Base-by-base conservation (phyloP, 106 monocot genomes). In the Allium sativum region DNA sequence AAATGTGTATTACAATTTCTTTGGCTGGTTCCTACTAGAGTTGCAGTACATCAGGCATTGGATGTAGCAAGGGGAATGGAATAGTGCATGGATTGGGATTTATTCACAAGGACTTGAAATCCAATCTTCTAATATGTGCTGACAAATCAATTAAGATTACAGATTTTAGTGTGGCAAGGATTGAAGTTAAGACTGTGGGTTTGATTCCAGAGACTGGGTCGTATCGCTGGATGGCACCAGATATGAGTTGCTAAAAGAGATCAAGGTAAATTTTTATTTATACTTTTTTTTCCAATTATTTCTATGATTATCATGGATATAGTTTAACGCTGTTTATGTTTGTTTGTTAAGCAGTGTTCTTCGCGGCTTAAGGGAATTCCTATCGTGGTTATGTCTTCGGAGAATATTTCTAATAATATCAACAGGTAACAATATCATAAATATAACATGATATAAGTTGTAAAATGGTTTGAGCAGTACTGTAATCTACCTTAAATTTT, bases 351-450 rank as follows among this genome's bases (percentile, higher is more conserved):
- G 90, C 87, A 44, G 18, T 88, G 81, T 15, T 69, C 84, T 9
- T 42, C 56, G 61, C 72, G 87, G 56, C n/a, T n/a, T n/a, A 81
- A 52, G 59, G 72, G 82, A 21, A 93, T 88, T 7, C 92, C 92
- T 1, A 84, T 93, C 40, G 92, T 93, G 9, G 73, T 93, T 64
- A 69, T 93, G 67, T 92, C 91, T 4, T 92, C 91, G 3, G 91
- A 92, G 66, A 83, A 87, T 53, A 76, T 87, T 0, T 86, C 86
- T 14, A 78, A 58, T 13, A 70, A 80, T 18, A 86, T 92, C 6
- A 48, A 14, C 10, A 70, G 50, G 69, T 70, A 22, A 10, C 40
- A 9, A 11, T 58, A 20, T 58, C 40, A 58, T 20, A 21, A 58
- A 21, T 58, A 5, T 58, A 11, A 9, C n/a, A n/a, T 10, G 18